phyloP scores from a whole-genome alignment of 768 basidiomycete genomes.

The Boletus sp. region DNA sequence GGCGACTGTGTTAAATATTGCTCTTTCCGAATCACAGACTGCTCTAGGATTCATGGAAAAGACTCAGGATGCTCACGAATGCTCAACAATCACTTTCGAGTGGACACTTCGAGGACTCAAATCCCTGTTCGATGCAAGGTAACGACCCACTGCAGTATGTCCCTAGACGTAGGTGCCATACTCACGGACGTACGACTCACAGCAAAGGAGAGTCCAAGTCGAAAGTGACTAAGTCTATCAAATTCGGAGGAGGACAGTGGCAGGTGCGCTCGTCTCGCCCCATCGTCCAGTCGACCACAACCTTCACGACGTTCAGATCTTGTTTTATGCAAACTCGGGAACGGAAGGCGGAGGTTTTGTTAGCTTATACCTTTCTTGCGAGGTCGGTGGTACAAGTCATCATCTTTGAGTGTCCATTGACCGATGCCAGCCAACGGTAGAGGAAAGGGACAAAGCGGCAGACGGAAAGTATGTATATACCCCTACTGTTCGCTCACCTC shows the following conservation, averaged over 20 bases:
- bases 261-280: constrained; percentile 42
- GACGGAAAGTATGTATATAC: constrained; percentile 51
- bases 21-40: not conserved
- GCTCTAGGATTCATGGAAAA: constrained; percentile 27
- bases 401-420: constrained; percentile 5
- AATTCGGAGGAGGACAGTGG: constrained; percentile 77
- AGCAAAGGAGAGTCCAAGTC: constrained; percentile 77
- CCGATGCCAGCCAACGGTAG: constrained; percentile 60
- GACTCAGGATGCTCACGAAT: constrained; percentile 46
- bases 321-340: constrained; percentile 85
- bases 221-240: constrained; percentile 71
- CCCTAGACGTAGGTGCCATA: too few relatives aligned
- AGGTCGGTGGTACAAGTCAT: constrained; percentile 46
- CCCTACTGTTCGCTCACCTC: not conserved
- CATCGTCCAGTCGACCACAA: not conserved
- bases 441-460: constrained; percentile 68
- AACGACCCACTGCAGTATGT: not conserved
- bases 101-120: constrained; percentile 76
- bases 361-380: constrained; percentile 79
- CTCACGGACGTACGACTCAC: not conserved
- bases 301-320: constrained; percentile 44
- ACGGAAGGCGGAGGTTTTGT: constrained; percentile 59
- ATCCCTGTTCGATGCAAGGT: constrained; percentile 71
- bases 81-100: constrained; percentile 61
- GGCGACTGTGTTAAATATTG: not conserved